Percentiles rank a stretch among this genome's conserved stretches.
These are phyloP conservation scores for Globisporangium solare DNA, from an alignment of 352 stramenopile species.

Conservation along the genomic window DNA sequence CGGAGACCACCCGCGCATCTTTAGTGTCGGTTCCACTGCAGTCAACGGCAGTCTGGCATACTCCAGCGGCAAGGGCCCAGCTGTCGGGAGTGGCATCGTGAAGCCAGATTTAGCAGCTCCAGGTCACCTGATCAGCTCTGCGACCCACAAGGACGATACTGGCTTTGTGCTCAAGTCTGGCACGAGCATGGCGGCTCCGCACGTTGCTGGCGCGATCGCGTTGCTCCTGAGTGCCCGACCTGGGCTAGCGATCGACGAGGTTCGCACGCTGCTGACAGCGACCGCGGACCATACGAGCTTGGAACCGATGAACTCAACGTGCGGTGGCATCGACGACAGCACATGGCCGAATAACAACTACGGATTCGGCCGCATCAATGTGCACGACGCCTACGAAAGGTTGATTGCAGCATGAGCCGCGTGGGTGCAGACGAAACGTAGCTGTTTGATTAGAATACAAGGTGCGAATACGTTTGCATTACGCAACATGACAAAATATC, in stretches of 20 bases:
- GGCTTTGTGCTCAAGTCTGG: slow-evolving; percentile 39
- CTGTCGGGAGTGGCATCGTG: slow-evolving; percentile 20
- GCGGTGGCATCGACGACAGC: slow-evolving; percentile 5
- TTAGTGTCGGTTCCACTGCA: slow-evolving; percentile 35
- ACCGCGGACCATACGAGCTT: slow-evolving; percentile 12
- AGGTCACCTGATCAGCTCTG: slow-evolving; percentile 31
- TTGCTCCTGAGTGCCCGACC: slow-evolving; percentile 34
- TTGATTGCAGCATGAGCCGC: slow-evolving; percentile 2
- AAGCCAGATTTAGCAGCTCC: slow-evolving; percentile 45
- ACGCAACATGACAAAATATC: too few species aligned
- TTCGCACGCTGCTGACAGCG: slow-evolving; percentile 13
- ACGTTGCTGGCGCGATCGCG: slow-evolving; percentile 44
- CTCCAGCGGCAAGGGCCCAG: slow-evolving; percentile 39
- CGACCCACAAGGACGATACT: slow-evolving; percentile 27
- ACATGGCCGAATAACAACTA: slow-evolving; percentile 24
- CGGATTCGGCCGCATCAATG: slow-evolving; percentile 20
- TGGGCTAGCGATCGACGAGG: slow-evolving; percentile 22
- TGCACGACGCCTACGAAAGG: slow-evolving; percentile 10
- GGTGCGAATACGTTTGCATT: too few species aligned
- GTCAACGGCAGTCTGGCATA: slow-evolving; percentile 24
- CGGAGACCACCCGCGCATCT: slow-evolving; percentile 28
- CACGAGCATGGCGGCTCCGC: slow-evolving; percentile 51
- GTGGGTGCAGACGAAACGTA: too few species aligned
- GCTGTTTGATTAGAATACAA: too few species aligned
- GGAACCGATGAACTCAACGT: slow-evolving; percentile 7